Base-by-base conservation (phyloP, 2,329 filamentous ascomycete species). In the Microdochium trichocladiopsis region DNA sequence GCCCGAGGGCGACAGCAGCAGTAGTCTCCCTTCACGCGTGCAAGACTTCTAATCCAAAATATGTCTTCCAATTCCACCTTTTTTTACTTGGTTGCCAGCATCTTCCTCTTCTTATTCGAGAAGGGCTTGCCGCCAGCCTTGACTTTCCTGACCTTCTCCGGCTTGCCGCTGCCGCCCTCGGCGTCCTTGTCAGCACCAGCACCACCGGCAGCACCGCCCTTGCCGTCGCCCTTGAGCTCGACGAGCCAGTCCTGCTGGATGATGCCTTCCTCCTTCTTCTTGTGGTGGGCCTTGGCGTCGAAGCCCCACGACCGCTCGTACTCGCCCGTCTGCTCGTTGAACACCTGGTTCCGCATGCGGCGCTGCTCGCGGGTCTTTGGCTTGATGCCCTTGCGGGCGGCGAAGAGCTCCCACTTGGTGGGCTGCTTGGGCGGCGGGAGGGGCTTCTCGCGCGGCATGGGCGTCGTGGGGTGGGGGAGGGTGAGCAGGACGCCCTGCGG, bases 291-390 rank as follows among this genome's bases (percentile, higher is more conserved):
- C 24, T 48, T 48, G 22, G 60, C 62, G 56, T 64, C 63, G 75
- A 94, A 96, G 1, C 94, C 94, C 90, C 93, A 99, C 71, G 91
- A 92, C 57, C 89, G 87, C 66, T 90, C 88, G 90, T 91, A 97
- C 68, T 94, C 88, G 58, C 89, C 88, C 28, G 76, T 88, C 54
- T 79, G 83, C 71, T 95, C 89, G 70, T 97, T 90, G 69, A 86
- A 97, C 52, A 87, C 83, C 62, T 92, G 73, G 73, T 96, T 87
- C 69, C 83, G 79, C 50, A 58, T 79, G 71, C 77, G 70, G 56
- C 84, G 80, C 69, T 85, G 79, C 66, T 94, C 90, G 59, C 87
- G 83, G 59, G 83, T 87, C 81, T 92, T 95, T 71, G 85, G 84
- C 75, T 88, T 89, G 73, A 99, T 97, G 52, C 94, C 94, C 80